A percentile compares a stretch with the other conserved stretches of the same genome.
Conservation (phyloP, 2,329 filamentous ascomycete genomes). For the Chaetomiaceae sp. region DNA sequence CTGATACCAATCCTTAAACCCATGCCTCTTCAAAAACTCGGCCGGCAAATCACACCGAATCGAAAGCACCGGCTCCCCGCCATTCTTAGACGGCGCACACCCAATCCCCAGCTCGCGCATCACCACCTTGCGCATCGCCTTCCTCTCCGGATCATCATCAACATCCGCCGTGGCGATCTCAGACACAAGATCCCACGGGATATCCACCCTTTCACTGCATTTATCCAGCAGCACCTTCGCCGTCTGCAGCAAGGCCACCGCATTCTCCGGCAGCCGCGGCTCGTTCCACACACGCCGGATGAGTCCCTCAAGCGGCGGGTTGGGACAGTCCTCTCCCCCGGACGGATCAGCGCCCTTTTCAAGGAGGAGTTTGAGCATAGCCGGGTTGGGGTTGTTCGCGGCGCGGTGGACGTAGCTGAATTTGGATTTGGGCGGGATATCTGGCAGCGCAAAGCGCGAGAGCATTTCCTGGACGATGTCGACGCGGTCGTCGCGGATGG, state of each 20-base stretch:
- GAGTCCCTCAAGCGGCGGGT: conserved; percentile 9
- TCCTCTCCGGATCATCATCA: conserved; percentile 1
- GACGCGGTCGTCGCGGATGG: conserved; percentile 21
- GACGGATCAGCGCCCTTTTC: conserved; percentile 14
- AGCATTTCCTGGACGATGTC: conserved; percentile 22
- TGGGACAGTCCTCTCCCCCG: conserved; percentile 12
- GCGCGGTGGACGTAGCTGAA: conserved; percentile 22
- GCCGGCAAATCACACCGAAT: background rate
- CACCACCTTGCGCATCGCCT: conserved; percentile 1
- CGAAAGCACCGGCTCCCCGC: too few species aligned
- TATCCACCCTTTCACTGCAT: background rate
- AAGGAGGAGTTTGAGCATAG: conserved; percentile 21
- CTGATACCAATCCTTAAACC: background rate
- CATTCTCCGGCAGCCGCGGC: conserved; percentile 4
- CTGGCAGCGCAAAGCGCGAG: conserved; percentile 19
- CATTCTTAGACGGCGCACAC: background rate
- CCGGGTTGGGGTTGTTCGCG: conserved; percentile 15
- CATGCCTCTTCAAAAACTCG: background rate
- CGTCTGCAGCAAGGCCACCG: conserved; percentile 11
- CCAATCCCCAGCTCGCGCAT: conserved; percentile 12
- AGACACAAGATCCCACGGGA: conserved; percentile 2
- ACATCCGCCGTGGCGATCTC: conserved; percentile 13
- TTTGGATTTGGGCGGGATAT: conserved; percentile 8
- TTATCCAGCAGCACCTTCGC: conserved; percentile 16
- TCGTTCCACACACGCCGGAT: conserved; percentile 18